Evolutionary conservation across 352 stramenopile species (phyloP), one percentile per base, ranked within the genome.

Genomic region (Phytophthora sansomeana): DNA sequence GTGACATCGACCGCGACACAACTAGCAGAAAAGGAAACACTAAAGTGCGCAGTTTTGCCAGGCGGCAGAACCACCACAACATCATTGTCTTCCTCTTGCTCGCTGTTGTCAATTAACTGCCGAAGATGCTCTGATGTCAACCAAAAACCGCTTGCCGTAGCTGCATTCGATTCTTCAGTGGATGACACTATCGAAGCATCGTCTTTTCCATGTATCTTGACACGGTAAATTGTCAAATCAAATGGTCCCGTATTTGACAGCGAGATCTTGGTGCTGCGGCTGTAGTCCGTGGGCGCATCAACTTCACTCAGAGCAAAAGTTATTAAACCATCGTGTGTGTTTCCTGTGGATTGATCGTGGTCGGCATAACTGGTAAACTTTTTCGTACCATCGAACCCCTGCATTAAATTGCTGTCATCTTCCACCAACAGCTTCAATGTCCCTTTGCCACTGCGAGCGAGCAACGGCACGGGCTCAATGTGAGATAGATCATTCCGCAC

Each of bases 401-500:
- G 28, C 5, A 16, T 24, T 28, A n/a, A 51, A 7, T 48, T 61
- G 14, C n/a, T 26, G 16, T 11, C 32, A 28, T 30, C 42, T 19
- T 68, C 41, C 41, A 74, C 36, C 28, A 30, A 32, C 5, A 89
- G 8, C 1, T 44, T 46, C 8, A 91, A 46, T 2, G 53, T 58
- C 4, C 80, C 83, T 60, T 75, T 67, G 1, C 78, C 83, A 61
- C 79, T 89, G 2, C 43, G 55, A 6, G 77, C 83, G 26, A 63
- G 16, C 17, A 92, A 41, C 2, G 30, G 21, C 6, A 90, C 41
- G 11, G 71, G 57, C 48, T 92, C 83, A 24, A 92, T 80, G 50
- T 92, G 83, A 2, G 83, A 85, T n/a, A 92, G 72, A 38, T 81
- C 63, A 44, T 88, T 90, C 26, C 83, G 83, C 10, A 92, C 69